Evolutionary conservation across 768 basidiomycete species (phyloP).

Genomic region (Leccinum truebloodii): DNA sequence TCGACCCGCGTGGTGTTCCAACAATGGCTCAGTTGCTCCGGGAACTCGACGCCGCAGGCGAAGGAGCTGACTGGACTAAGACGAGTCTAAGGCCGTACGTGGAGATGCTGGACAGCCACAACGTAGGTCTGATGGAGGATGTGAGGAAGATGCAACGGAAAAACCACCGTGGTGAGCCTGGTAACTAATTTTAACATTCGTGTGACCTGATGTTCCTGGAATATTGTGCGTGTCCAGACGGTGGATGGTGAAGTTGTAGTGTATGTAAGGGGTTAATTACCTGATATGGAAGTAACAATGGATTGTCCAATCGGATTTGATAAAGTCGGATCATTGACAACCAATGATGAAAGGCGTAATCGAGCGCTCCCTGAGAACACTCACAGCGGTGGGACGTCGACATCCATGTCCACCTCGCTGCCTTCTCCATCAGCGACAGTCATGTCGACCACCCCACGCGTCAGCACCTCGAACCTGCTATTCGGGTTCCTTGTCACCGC

Average conservation of each 20-base stretch:
- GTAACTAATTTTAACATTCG: neutral
- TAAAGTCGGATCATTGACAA: neutral
- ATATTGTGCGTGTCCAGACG: slow-evolving; percentile 15
- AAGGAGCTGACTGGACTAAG: slow-evolving; percentile 78
- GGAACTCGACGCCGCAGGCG: slow-evolving; percentile 64
- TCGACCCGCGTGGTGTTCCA: slow-evolving; percentile 84
- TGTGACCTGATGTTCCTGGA: neutral
- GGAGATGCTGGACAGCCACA: slow-evolving; percentile 82
- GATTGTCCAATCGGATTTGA: slow-evolving; percentile 19
- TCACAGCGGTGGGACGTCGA: slow-evolving; percentile 8
- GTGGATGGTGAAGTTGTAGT: slow-evolving; percentile 23
- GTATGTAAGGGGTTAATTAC: slow-evolving; percentile 9
- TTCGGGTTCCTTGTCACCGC: slow-evolving; percentile 35
- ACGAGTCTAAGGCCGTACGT: slow-evolving; percentile 90
- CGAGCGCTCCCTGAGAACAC: slow-evolving; percentile 18
- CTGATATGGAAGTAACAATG: neutral
- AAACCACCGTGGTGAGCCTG: slow-evolving; percentile 20
- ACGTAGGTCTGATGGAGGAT: slow-evolving; percentile 34
- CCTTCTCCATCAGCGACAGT: slow-evolving; percentile 8
- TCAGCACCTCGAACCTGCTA: slow-evolving; percentile 27
- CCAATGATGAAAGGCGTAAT: neutral
- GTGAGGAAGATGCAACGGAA: slow-evolving; percentile 26
- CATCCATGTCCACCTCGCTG: slow-evolving; percentile 26
- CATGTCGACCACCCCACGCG: neutral
- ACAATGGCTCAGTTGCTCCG: slow-evolving; percentile 81